Conservation (phyloP, 148 eudicot species). For the Hydrangea macrophylla region DNA sequence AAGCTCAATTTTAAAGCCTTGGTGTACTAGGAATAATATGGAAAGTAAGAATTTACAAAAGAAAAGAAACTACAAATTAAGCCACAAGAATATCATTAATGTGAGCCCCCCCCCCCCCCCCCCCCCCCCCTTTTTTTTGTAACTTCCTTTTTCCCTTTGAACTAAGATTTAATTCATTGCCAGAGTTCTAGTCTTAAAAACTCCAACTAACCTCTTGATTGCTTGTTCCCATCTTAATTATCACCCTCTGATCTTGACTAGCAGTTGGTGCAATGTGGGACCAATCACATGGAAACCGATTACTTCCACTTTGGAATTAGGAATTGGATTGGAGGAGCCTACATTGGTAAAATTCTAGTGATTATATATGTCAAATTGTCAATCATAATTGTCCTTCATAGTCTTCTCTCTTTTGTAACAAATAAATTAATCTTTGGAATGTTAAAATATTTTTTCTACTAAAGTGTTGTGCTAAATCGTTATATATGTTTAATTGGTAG, state of each 20-base stretch:
- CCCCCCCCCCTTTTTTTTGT: too few species aligned
- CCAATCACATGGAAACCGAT: conserved; percentile 8
- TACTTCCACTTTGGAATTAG: background rate
- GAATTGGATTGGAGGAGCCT: background rate
- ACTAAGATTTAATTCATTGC: background rate
- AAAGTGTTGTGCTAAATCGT: too few species aligned
- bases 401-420: background rate
- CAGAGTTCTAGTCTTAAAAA: background rate
- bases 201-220: background rate
- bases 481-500: too few species aligned
- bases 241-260: background rate
- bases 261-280: background rate
- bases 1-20: too few species aligned
- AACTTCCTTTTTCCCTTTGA: background rate
- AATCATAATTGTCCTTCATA: background rate
- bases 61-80: background rate
- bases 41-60: background rate
- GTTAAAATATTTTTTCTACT: too few species aligned
- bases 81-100: background rate
- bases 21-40: too few species aligned
- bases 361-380: conserved; percentile 1
- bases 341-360: background rate
- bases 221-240: background rate
- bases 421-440: background rate
- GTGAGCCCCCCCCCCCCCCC: too few species aligned